These are phyloP conservation scores for Rhodocollybia butyracea DNA, from an alignment of 768 basidiomycete species.

Conservation along the genomic window DNA sequence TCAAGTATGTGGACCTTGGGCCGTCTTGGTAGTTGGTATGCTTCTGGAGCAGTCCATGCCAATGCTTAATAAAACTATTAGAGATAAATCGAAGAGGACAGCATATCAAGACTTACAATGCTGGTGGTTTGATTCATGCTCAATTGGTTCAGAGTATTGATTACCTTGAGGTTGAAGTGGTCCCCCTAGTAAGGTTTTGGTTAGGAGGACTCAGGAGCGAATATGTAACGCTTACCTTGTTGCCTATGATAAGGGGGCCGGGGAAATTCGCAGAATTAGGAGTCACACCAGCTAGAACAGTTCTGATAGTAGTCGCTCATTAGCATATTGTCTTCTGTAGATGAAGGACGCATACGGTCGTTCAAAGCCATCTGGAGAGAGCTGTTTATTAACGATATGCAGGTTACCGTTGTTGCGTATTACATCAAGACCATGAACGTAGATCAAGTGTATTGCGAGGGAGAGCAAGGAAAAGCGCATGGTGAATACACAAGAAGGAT, in stretches of 20 bases:
- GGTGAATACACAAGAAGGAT: neutral
- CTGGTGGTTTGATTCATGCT: conserved; percentile 35
- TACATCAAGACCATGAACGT: neutral
- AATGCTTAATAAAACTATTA: conserved; percentile 13
- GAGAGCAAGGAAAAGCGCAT: conserved; percentile 1
- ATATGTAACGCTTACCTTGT: conserved; percentile 4
- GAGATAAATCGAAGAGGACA: neutral
- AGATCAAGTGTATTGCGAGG: neutral
- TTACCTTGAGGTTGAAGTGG: conserved; percentile 33
- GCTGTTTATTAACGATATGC: conserved; percentile 5
- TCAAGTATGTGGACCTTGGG: conserved; percentile 10
- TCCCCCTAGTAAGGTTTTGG: conserved; percentile 26
- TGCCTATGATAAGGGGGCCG: conserved; percentile 9
- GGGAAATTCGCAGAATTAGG: neutral
- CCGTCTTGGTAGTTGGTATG: conserved; percentile 23
- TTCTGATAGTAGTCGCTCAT: neutral
- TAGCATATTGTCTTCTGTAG: neutral
- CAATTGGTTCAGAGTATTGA: conserved; percentile 33
- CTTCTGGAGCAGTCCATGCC: conserved; percentile 24
- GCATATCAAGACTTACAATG: conserved; percentile 26
- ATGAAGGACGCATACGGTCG: neutral
- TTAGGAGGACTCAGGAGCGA: neutral
- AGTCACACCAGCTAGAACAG: conserved; percentile 6
- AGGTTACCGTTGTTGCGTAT: neutral
- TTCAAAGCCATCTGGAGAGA: conserved; percentile 3